Evolutionary conservation across 1,139 yeast species (phyloP).

Genomic region (Hansenula sp.): DNA sequence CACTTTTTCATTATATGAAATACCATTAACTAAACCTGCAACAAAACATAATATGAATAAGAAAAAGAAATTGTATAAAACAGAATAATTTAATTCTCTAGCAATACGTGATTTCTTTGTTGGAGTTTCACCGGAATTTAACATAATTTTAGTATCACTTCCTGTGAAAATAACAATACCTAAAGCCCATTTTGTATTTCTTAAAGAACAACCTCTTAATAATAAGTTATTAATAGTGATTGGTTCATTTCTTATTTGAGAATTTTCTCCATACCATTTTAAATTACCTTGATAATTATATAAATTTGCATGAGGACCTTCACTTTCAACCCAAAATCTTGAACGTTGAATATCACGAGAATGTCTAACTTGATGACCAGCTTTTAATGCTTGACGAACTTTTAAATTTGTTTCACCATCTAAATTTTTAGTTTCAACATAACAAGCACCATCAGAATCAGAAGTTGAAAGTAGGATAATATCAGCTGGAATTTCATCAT

Average conservation of each 20-base stretch:
- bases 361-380: conserved; percentile 62
- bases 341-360: conserved; percentile 70
- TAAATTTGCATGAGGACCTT: conserved; percentile 80
- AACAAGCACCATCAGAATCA: conserved; percentile 87
- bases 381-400: conserved; percentile 66
- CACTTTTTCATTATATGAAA: conserved; percentile 49
- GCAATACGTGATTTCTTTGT: conserved; percentile 82
- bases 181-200: conserved; percentile 92
- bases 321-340: conserved; percentile 84
- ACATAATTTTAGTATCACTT: conserved; percentile 84
- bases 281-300: conserved; percentile 75
- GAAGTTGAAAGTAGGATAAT: conserved; percentile 73
- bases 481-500: conserved; percentile 95
- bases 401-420: conserved; percentile 97
- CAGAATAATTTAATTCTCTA: conserved; percentile 77
- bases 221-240: conserved; percentile 74
- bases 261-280: conserved; percentile 35
- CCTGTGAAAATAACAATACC: conserved; percentile 92
- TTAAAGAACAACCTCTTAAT: conserved; percentile 84
- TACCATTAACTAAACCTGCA: conserved; percentile 80
- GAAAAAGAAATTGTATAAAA: conserved; percentile 69
- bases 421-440: conserved; percentile 87
- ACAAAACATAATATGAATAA: conserved; percentile 76
- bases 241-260: conserved; percentile 55
- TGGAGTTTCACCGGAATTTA: conserved; percentile 91